Base-by-base conservation (phyloP, 257 asterid species). In the Solanum ahanhuiri region DNA sequence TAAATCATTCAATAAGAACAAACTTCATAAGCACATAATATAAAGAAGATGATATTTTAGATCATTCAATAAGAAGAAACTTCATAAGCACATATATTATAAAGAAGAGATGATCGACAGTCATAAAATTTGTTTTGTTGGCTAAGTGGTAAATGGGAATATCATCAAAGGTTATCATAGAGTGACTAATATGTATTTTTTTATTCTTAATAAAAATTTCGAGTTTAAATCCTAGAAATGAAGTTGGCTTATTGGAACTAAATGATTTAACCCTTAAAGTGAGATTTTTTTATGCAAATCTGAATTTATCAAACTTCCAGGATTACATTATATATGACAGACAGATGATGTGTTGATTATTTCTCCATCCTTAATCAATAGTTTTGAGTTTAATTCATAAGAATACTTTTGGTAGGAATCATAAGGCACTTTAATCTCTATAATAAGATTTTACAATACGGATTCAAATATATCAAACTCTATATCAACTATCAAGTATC, bases 401-500 rank as follows among this genome's bases (percentile, higher is more conserved):
- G 5, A 70, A 70, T 17, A 8, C 14, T 70, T 15, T 70, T 8
- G 7, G 1, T 70, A 31, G 7, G 4, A 70, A 31, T 18, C 25
- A 20, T 0, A 7, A 57, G 11, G 9, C 5, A 14, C 8, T 64
- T 25, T 64, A 64, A 48, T 17, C 9, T 5, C n/a, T 14, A 6
- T 2, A 30, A 30, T 30, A 7, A 14, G 0, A 30, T 30, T 15
- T 69, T 31, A 7, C 4, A 3, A 0, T 20, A 9, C 4, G 1
- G 1, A 71, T 71, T 5, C 0, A 7, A 9, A 71, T 70, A 17
- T 15, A 9, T 31, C 12, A 9, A 31, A 17, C 8, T 33, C 0
- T 1, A 70, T 9, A 33, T 4, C 0, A 71, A 0, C 0, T 4
- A 45, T 39, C 3, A 0, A 35, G 0, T 12, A 66, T 15, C 4